Evolutionary conservation across 441 rosid genomes (phyloP).

Genomic region (Breynia disticha): DNA sequence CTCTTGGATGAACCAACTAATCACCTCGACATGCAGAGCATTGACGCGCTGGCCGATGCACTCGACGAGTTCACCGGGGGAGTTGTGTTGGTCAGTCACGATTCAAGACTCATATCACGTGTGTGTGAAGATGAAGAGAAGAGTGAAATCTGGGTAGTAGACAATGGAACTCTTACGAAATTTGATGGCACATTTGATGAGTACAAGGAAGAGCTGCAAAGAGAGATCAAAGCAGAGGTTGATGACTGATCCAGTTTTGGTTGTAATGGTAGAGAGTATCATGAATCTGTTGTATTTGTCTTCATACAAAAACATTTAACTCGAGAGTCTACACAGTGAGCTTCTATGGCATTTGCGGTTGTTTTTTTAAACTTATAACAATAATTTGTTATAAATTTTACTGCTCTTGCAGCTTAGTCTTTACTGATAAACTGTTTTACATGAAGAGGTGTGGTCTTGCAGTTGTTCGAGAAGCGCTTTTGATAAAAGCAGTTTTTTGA

Average conservation of each 20-base stretch:
- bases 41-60: conserved; percentile 76
- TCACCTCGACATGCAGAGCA: conserved; percentile 92
- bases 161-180: conserved; percentile 57
- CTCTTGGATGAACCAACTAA: conserved; percentile 87
- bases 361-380: no score
- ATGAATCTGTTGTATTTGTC: no score
- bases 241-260: conserved; percentile 60
- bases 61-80: conserved; percentile 88
- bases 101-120: conserved; percentile 78
- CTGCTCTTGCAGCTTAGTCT: no score
- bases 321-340: no score
- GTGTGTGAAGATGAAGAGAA: conserved; percentile 78
- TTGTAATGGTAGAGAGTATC: no score
- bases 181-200: conserved; percentile 74
- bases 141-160: conserved; percentile 86
- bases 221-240: conserved; percentile 77
- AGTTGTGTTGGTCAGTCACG: conserved; percentile 86
- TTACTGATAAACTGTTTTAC: no score
- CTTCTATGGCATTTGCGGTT: no score
- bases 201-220: conserved; percentile 76
- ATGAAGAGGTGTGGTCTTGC: no score
- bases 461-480: no score
- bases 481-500: no score
- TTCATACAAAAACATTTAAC: no score
- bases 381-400: no score